These are phyloP conservation scores for Grigorovia jiainica DNA, from an alignment of 805 yeast genomes.

Conservation along the genomic window DNA sequence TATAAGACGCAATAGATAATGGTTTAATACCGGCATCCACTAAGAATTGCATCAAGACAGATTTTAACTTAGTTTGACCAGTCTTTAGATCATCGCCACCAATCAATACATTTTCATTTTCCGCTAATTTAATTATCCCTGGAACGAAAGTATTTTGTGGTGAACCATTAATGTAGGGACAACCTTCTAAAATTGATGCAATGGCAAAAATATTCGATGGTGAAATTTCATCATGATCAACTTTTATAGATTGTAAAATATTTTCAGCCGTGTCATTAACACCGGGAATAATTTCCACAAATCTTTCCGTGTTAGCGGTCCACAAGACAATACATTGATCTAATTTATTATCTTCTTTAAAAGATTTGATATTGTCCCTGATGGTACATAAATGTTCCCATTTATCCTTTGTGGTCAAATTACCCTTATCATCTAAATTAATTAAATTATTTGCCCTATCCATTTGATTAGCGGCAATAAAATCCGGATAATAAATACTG, in stretches of 20 bases:
- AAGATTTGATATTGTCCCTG: conserved; percentile 72
- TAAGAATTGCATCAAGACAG: conserved; percentile 91
- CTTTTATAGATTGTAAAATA: conserved; percentile 61
- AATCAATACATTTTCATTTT: conserved; percentile 60
- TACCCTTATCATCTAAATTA: conserved; percentile 30
- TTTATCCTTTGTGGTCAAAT: conserved; percentile 49
- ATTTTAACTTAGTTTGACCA: conserved; percentile 92
- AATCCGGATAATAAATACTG: conserved; percentile 90
- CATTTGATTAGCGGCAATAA: conserved; percentile 89
- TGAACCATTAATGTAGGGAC: conserved; percentile 90
- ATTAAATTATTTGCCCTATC: conserved; percentile 85
- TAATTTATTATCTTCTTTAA: conserved; percentile 60
- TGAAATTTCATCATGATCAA: conserved; percentile 72
- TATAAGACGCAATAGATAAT: conserved; percentile 86
- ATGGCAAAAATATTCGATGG: conserved; percentile 94
- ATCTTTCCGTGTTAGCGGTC: conserved; percentile 97
- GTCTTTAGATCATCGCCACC: conserved; percentile 97
- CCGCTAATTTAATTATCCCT: conserved; percentile 86
- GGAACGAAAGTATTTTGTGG: conserved; percentile 98
- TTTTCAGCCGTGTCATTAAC: conserved; percentile 86
- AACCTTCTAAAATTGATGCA: conserved; percentile 80
- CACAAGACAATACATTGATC: conserved; percentile 87
- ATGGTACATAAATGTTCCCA: conserved; percentile 86
- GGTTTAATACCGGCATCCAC: conserved; percentile 98
- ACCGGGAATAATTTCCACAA: conserved; percentile 64